Conservation (phyloP, 768 basidiomycete species). For the Phaeolepiota aurea region DNA sequence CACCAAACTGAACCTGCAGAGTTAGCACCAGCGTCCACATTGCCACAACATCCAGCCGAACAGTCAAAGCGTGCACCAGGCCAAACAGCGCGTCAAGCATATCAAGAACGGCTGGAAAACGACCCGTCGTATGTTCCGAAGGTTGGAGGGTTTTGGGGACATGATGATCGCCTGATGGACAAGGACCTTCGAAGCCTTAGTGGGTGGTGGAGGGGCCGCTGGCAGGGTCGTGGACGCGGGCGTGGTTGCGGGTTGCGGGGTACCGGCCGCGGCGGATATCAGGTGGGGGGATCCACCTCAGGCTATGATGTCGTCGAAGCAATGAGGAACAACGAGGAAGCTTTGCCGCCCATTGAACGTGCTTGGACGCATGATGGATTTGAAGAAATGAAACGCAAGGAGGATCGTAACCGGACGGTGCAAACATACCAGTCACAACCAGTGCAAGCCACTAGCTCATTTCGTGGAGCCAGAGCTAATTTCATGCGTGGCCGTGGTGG, state of each 20-base stretch:
- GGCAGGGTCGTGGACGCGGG: slow-evolving; percentile 64
- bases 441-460: slow-evolving; percentile 24
- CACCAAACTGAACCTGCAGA: slow-evolving; percentile 7
- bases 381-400: slow-evolving; percentile 76
- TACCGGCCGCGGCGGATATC: slow-evolving; percentile 47
- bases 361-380: slow-evolving; percentile 84
- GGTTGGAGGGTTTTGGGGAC: slow-evolving; percentile 91
- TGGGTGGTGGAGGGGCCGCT: slow-evolving; percentile 80
- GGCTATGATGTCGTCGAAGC: slow-evolving; percentile 8
- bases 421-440: slow-evolving; percentile 21
- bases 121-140: slow-evolving; percentile 89
- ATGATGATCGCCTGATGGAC: slow-evolving; percentile 84
- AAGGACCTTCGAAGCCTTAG: slow-evolving; percentile 76
- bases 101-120: slow-evolving; percentile 70
- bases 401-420: slow-evolving; percentile 43
- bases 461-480: slow-evolving; percentile 40
- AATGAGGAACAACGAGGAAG: slow-evolving; percentile 12
- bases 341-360: slow-evolving; percentile 54
- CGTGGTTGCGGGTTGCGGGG: slow-evolving; percentile 45
- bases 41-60: slow-evolving; percentile 1
- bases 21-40: background rate
- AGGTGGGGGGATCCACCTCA: slow-evolving; percentile 9
- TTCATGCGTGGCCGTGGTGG: slow-evolving; percentile 37
- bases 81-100: slow-evolving; percentile 74
- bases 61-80: slow-evolving; percentile 29